Base-by-base conservation (phyloP, 208 protist species). In the Wallacemonas sp. region DNA sequence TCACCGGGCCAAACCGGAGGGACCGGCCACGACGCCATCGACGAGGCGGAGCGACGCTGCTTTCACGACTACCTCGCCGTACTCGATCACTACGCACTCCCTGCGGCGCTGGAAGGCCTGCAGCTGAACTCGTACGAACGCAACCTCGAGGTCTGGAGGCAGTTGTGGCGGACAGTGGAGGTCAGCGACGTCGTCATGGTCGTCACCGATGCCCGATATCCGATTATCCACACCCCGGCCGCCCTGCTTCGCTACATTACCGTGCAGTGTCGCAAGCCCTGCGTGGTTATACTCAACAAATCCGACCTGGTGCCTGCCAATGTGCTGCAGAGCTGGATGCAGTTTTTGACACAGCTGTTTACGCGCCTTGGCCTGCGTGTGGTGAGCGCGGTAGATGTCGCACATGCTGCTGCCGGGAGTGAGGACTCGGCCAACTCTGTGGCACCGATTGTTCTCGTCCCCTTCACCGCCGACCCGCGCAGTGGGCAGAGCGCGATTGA, bases 81-180 rank as follows among this genome's bases (percentile, higher is more conserved):
- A 26, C 54, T 92, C n/a, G 89, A 92, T 25, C 44, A 82, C 32
- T 87, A 79, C 48, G 67, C 74, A 0, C 65, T 81, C 2, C 81
- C 46, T 26, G 16, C n/a, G 10, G 23, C 5, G 42, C n/a, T 41
- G n/a, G 63, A 20, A 18, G 55, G 62, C 3, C 55, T 92, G 49
- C 61, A 87, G 32, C 52, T 98, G 23, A 98, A 89, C 73, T 91
- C 87, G 42, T 99, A 98, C 79, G 97, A 99, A 72, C 93, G 92
- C 31, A 99, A 99, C 73, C 16, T 99, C 2, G 95, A 99, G 8
- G 97, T 99, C n/a, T 99, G 98, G 97, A 85, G 98, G 26, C 98
- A 99, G 84, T 83, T 99, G 0, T 99, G 98, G 98, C 86, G 98
- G 32, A 97, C 97, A 0, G 84, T 98, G 10, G 98, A 99, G 72